Evolutionary conservation across 1,284 basidiomycete species (phyloP), one percentile per base, ranked within the genome.

Genomic region (Vanrija humicola): DNA sequence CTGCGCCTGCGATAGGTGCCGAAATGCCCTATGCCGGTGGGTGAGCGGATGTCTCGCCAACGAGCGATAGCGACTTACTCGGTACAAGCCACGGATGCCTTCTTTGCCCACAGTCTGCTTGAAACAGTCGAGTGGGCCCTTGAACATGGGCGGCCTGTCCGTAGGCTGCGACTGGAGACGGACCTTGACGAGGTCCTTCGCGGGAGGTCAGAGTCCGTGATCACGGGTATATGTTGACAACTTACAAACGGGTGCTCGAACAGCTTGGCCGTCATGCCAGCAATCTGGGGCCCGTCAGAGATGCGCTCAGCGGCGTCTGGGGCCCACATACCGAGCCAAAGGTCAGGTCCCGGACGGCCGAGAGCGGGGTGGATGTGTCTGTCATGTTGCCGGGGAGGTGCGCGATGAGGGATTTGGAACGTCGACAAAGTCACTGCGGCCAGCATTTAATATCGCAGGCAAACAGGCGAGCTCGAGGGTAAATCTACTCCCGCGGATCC

Each of bases 1-100:
- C 91, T n/a, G 91, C 88, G 8, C 91, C 92, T 1, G 89, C 82
- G 18, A 96, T 83, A 1, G 93, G 91, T 61, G 90, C 89, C 6
- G 90, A 89, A 1, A 95, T 79, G 51, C 91, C 91, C 90, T 93
- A 62, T 23, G 25, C 7, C 28, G 28, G 10, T 16, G 6, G 21
- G 38, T 40, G 18, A 26, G 47, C 25, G 23, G 56, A 44, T 50
- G 34, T 47, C 50, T 34, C 43, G 50, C 45, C 16, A 34, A 47
- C 21, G 40, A 54, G 28, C 28, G 43, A 48, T n/a, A 48, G 43
- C 28, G 3, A 81, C 87, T 68, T 64, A 90, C 89, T 53, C 90
- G 79, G 76, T 92, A 92, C 10, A 93, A 77, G 1, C 89, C 90
- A 45, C 82, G 79, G 45, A 89, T 70, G 2, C 90, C 89, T 75